Evolutionary conservation across 139 green algal genomes (phyloP).

Genomic region (Eudorina sp.): DNA sequence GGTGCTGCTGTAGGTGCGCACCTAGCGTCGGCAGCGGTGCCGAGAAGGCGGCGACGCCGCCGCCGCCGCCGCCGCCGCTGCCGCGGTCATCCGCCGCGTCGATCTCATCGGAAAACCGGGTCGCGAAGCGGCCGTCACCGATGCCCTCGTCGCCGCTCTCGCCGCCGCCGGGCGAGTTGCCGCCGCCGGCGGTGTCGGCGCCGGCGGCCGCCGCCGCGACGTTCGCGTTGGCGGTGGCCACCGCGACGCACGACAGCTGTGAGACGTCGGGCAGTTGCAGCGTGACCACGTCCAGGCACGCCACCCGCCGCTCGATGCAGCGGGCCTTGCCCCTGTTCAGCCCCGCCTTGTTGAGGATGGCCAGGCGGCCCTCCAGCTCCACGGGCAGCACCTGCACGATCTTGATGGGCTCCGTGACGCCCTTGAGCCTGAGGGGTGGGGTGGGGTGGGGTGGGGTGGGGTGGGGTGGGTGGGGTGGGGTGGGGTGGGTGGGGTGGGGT

Average conservation of each 20-base stretch:
- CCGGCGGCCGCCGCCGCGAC: neutral
- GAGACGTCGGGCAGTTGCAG: conserved; percentile 53
- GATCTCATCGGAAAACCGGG: neutral
- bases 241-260: conserved; percentile 29
- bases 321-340: conserved; percentile 57
- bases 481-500: too few relatives aligned
- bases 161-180: neutral
- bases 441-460: neutral
- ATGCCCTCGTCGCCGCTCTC: neutral
- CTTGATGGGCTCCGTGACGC: conserved; percentile 59
- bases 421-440: conserved; percentile 49
- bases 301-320: conserved; percentile 51
- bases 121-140: neutral
- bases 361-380: conserved; percentile 47
- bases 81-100: neutral
- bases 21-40: neutral
- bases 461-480: too few relatives aligned
- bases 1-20: too few relatives aligned
- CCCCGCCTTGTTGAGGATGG: conserved; percentile 33
- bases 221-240: neutral
- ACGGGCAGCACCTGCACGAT: conserved; percentile 53
- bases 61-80: neutral
- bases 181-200: neutral
- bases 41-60: neutral
- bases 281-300: conserved; percentile 25